Evolutionary conservation across 2,329 filamentous ascomycete genomes (phyloP).

Genomic region (Ophiocordyceps camponoti-saundersi): DNA sequence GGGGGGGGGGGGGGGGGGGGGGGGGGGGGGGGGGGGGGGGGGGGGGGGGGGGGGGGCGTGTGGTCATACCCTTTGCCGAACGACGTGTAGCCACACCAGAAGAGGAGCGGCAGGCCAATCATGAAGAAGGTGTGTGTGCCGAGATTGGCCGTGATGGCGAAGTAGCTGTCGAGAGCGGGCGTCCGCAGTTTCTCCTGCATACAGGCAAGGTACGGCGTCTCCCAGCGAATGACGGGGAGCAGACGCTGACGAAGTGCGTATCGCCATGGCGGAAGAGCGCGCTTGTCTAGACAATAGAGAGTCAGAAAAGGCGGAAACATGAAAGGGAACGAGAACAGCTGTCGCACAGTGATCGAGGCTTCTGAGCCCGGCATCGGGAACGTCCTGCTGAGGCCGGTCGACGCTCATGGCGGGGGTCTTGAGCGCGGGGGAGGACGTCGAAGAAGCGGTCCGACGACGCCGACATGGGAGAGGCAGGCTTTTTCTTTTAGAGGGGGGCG

Average conservation of each 20-base stretch:
- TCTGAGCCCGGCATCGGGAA: slow-evolving; percentile 56
- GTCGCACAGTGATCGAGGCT: slow-evolving; percentile 60
- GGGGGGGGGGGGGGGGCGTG: background rate
- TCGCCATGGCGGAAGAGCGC: slow-evolving; percentile 73
- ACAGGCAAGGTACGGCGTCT: slow-evolving; percentile 84
- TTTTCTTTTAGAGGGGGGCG: background rate
- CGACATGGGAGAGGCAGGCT: slow-evolving; percentile 5
- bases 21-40: background rate
- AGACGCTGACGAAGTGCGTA: slow-evolving; percentile 67
- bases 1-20: background rate
- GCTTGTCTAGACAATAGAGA: slow-evolving; percentile 43
- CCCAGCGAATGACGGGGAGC: slow-evolving; percentile 79
- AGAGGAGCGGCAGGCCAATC: slow-evolving; percentile 82
- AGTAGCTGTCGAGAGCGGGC: slow-evolving; percentile 83
- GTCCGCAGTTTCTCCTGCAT: slow-evolving; percentile 68
- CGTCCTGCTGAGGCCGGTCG: slow-evolving; percentile 11
- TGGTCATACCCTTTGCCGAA: slow-evolving; percentile 67
- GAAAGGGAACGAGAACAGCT: slow-evolving; percentile 3
- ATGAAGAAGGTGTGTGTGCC: slow-evolving; percentile 99
- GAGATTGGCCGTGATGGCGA: slow-evolving; percentile 89
- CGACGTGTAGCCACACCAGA: slow-evolving; percentile 83
- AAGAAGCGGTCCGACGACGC: slow-evolving; percentile 1
- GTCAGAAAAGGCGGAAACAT: background rate
- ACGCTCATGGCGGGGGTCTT: slow-evolving; percentile 12
- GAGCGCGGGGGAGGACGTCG: slow-evolving; percentile 2